Conservation (phyloP, 2,329 filamentous ascomycete genomes). For the Aureobasidium zeae region DNA sequence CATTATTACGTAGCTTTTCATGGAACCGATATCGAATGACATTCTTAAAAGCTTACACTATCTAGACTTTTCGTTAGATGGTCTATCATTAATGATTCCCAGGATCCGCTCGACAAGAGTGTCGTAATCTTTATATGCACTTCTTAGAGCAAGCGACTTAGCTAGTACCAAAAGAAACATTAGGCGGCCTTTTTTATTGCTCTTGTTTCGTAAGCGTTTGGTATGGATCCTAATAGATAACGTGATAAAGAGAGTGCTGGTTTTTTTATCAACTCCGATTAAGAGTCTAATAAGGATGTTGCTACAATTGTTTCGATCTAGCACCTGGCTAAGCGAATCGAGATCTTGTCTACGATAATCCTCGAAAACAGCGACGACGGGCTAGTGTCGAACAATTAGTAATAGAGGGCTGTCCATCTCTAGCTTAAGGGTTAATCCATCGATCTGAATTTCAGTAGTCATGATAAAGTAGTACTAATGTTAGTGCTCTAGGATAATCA, state of each 20-base stretch:
- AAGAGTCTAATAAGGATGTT: not conserved
- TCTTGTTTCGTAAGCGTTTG: not conserved
- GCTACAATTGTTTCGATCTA: not conserved
- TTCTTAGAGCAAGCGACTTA: not conserved
- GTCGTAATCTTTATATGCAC: not conserved
- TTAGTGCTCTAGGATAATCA: not conserved
- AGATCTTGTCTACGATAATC: not conserved
- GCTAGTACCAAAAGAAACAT: slow-evolving; percentile 10
- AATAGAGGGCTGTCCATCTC: not conserved
- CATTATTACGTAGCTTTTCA: slow-evolving; percentile 2
- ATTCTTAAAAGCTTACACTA: slow-evolving; percentile 5
- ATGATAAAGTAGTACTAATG: not conserved
- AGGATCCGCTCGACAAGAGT: not conserved
- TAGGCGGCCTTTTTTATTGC: not conserved
- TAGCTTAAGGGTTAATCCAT: not conserved
- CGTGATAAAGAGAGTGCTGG: not conserved
- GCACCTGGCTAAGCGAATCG: not conserved
- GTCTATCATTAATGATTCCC: not conserved
- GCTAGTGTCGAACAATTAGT: not conserved
- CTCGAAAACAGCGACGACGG: slow-evolving; percentile 2
- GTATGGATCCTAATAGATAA: slow-evolving; percentile 2
- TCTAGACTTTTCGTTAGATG: slow-evolving; percentile 2
- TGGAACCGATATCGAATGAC: not conserved
- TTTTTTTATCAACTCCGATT: not conserved
- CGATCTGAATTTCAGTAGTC: not conserved